Evolutionary conservation across 306 rosid genomes (phyloP).

Genomic region (Acacia acuminata): DNA sequence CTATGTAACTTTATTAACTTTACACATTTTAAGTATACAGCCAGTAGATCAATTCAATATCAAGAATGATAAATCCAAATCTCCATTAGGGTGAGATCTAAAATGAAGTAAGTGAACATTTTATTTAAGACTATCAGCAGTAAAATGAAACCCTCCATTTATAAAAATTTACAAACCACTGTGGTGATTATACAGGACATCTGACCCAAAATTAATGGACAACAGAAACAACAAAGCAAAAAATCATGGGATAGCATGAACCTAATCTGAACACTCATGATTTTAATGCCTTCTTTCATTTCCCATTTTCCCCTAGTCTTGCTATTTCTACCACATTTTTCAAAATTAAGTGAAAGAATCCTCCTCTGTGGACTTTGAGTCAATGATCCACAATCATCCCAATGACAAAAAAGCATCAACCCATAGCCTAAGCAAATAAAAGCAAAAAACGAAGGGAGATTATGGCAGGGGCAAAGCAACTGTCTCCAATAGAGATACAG

Average conservation of each 20-base stretch:
- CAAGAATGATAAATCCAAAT: conserved; percentile 18
- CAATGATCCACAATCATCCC: not conserved
- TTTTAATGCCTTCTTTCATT: not conserved
- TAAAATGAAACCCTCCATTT: not conserved
- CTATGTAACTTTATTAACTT: conserved; percentile 16
- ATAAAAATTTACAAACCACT: not conserved
- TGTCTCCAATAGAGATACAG: not conserved
- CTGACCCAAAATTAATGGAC: not conserved
- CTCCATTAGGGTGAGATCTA: conserved; percentile 2
- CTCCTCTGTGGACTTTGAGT: not conserved
- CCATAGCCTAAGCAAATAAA: not conserved
- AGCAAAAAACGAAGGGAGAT: not conserved
- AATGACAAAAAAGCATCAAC: not conserved
- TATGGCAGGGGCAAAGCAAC: not conserved
- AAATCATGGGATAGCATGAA: not conserved
- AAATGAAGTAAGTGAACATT: conserved; percentile 3
- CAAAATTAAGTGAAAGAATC: not conserved
- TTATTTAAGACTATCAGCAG: not conserved
- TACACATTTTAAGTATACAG: not conserved
- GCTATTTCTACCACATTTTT: not conserved
- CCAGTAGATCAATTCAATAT: conserved; percentile 10
- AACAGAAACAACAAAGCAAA: not conserved
- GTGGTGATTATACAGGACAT: not conserved
- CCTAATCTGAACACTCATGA: not conserved
- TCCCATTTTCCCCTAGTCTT: not conserved